Percentiles rank a stretch among this genome's conserved stretches.
Conservation (phyloP, 805 yeast species). For the Wickerhamiella lipophila region DNA sequence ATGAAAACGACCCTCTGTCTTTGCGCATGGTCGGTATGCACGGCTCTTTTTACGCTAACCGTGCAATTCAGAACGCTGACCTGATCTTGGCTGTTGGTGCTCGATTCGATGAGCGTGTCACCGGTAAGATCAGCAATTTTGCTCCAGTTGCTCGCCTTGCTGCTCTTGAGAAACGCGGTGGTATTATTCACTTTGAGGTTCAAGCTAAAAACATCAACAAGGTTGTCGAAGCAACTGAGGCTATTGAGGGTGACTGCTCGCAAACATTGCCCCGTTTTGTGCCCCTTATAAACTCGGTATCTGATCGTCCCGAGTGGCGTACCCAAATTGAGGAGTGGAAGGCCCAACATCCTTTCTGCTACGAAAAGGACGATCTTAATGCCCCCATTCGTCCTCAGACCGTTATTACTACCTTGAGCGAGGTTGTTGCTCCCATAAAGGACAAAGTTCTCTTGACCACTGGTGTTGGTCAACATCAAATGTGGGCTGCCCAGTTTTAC, state of each 20-base stretch:
- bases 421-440: slow-evolving; percentile 47
- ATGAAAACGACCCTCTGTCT: slow-evolving; percentile 81
- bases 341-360: slow-evolving; percentile 69
- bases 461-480: slow-evolving; percentile 99
- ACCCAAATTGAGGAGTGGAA: slow-evolving; percentile 67
- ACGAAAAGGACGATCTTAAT: slow-evolving; percentile 55
- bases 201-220: slow-evolving; percentile 95
- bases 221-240: slow-evolving; percentile 87
- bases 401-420: slow-evolving; percentile 62
- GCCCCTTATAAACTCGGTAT: slow-evolving; percentile 53
- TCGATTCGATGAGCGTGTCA: slow-evolving; percentile 96
- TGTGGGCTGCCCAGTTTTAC: slow-evolving; percentile 99
- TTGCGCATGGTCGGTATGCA: slow-evolving; percentile 98
- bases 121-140: slow-evolving; percentile 70
- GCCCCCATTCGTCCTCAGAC: slow-evolving; percentile 80
- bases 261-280: slow-evolving; percentile 58
- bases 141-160: slow-evolving; percentile 92
- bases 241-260: slow-evolving; percentile 92
- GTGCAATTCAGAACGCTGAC: slow-evolving; percentile 89
- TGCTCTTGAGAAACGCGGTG: slow-evolving; percentile 79
- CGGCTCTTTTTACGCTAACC: slow-evolving; percentile 88
- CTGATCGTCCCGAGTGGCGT: slow-evolving; percentile 69
- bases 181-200: slow-evolving; percentile 92
- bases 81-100: slow-evolving; percentile 91
- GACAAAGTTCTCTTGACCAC: slow-evolving; percentile 84